Conservation (phyloP, 768 basidiomycete genomes). For the Calocera viscosa region DNA sequence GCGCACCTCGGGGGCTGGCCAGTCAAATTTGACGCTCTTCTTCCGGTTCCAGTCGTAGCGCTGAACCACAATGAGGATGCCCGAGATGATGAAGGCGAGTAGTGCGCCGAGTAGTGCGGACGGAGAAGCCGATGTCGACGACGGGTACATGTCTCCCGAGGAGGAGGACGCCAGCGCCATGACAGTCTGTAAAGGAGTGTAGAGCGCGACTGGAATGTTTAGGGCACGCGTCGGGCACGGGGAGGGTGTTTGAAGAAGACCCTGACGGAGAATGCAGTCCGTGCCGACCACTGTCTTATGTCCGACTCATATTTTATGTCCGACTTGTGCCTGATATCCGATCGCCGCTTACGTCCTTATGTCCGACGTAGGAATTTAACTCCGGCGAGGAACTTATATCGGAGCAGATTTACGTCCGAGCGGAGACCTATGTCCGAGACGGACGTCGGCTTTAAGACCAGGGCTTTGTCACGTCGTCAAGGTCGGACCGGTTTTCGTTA, state of each 20-base stretch:
- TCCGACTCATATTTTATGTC: too few species aligned
- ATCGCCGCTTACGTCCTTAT: too few species aligned
- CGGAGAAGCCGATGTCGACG: not conserved
- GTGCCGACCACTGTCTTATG: too few species aligned
- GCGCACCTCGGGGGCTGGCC: slow-evolving; percentile 45
- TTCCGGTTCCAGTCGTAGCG: slow-evolving; percentile 64
- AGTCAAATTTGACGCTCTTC: slow-evolving; percentile 55
- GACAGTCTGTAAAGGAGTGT: not conserved
- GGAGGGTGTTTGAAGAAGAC: not conserved
- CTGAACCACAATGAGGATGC: slow-evolving; percentile 41
- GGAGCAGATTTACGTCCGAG: slow-evolving; percentile 1
- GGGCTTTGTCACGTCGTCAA: too few species aligned
- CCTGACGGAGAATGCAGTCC: not conserved
- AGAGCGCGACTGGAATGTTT: too few species aligned
- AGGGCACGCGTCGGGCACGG: too few species aligned
- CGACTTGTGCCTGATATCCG: too few species aligned
- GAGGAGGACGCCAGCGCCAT: not conserved
- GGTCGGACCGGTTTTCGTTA: too few species aligned
- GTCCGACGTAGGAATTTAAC: too few species aligned
- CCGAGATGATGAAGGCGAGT: slow-evolving; percentile 66
- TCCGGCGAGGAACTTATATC: not conserved
- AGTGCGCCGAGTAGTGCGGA: slow-evolving; percentile 43
- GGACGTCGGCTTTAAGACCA: too few species aligned
- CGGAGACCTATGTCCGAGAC: too few species aligned
- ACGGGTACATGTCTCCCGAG: not conserved